These are phyloP conservation scores for Schrenkiella parvula DNA, from an alignment of 345 rosid genomes.

Conservation along the genomic window DNA sequence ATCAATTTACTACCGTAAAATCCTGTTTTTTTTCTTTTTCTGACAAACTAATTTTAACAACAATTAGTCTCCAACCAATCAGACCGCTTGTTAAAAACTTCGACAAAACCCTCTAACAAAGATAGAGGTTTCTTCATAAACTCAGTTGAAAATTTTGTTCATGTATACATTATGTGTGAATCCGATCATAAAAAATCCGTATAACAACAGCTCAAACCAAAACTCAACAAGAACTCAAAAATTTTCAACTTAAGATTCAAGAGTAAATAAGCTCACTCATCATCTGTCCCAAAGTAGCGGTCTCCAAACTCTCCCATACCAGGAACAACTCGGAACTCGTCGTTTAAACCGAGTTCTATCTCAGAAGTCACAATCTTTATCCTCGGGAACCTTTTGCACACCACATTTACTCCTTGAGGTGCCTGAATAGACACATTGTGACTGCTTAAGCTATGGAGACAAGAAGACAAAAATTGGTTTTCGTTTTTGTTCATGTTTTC, in stretches of 20 bases:
- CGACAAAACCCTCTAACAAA: not conserved
- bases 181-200: not conserved
- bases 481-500: not conserved
- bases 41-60: too few relatives aligned
- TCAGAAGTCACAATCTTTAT: constrained; percentile 95
- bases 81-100: not conserved
- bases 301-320: constrained; percentile 99
- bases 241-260: not conserved
- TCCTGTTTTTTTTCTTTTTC: too few relatives aligned
- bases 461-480: not conserved
- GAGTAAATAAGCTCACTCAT: constrained; percentile 33
- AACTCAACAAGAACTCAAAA: not conserved
- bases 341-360: constrained; percentile 76
- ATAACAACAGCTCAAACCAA: not conserved
- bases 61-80: too few relatives aligned
- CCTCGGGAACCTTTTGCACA: constrained; percentile 84
- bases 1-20: too few relatives aligned
- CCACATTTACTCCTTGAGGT: constrained; percentile 92
- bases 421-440: constrained; percentile 42
- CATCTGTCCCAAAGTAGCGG: constrained; percentile 91
- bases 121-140: not conserved
- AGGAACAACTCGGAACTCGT: constrained; percentile 82
- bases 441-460: not conserved
- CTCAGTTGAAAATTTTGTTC: not conserved
- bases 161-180: not conserved